phyloP scores from a whole-genome alignment of 345 rosid species.

The Corchorus olitorius region DNA sequence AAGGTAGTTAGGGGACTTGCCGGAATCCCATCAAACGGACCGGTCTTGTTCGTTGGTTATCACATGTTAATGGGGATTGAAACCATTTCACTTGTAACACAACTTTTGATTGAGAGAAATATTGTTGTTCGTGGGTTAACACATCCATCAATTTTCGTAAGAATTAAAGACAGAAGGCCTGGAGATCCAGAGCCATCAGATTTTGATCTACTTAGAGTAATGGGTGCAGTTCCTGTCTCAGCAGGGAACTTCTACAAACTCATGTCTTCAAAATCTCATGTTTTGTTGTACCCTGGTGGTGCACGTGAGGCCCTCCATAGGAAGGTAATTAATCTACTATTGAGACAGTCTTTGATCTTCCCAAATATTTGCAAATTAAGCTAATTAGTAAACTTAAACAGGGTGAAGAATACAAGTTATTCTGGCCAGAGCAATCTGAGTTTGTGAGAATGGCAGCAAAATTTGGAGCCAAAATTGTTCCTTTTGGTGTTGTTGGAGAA shows the following conservation, averaged over 20 bases:
- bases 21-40: conserved; percentile 77
- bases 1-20: conserved; percentile 63
- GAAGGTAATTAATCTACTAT: conserved; percentile 50
- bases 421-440: conserved; percentile 79
- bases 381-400: not conserved
- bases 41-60: conserved; percentile 75
- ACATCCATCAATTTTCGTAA: conserved; percentile 57
- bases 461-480: conserved; percentile 84
- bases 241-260: conserved; percentile 56
- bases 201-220: conserved; percentile 48
- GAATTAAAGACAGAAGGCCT: conserved; percentile 29
- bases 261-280: conserved; percentile 62
- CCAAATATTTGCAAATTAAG: not conserved
- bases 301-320: conserved; percentile 80
- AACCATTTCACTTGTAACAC: conserved; percentile 40
- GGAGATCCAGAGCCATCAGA: conserved; percentile 28
- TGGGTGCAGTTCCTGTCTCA: conserved; percentile 80
- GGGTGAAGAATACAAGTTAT: conserved; percentile 81
- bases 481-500: conserved; percentile 84
- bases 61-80: conserved; percentile 79
- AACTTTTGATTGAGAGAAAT: conserved; percentile 50
- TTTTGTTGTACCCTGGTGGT: conserved; percentile 84
- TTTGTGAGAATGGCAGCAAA: conserved; percentile 88
- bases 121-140: conserved; percentile 67
- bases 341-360: not conserved